Base-by-base conservation (phyloP, 768 basidiomycete species). In the Chiua virens region DNA sequence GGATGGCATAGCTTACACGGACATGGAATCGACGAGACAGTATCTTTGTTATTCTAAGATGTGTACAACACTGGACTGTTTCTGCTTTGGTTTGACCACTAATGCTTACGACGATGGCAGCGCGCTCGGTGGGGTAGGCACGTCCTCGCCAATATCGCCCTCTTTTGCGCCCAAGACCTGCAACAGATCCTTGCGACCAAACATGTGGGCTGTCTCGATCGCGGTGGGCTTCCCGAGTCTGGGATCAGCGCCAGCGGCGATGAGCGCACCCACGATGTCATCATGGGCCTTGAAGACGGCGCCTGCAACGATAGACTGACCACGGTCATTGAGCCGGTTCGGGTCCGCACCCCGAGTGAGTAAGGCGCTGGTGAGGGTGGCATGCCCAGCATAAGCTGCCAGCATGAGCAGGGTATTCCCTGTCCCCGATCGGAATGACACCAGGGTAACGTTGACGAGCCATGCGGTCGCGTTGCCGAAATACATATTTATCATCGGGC, bases 381-480 rank as follows among this genome's bases (percentile, higher is more conserved):
- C 65, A 57, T 89, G 85, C 2, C 88, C 88, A 20, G 81, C 71
- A 61, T 91, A 91, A 3, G 88, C 79, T 4, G 85, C 83, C 45
- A 89, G 79, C 87, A 91, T 91, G 47, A 91, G 71, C 7, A 92
- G 72, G 5, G 87, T 87, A 64, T 91, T 90, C 20, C 89, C 89
- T 85, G 60, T 22, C 9, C 34, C 17, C 28, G 8, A 20, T 8
- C 37, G n/a, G n/a, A n/a, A n/a, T 5, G 8, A 32, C 38, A 6
- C 3, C 23, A 23, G 23, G 23, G 3, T 23, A 6, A 23, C 23
- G 23, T 23, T 23, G 23, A 23, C 6, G 23, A 23, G 5, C 27
- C 6, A 8, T 27, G 27, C 7, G 27, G 27, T 27, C 27, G 27
- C 23, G 6, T 23, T 23, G 23, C 23, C 23, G 27, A 8, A 27